Conservation (phyloP, 2,329 filamentous ascomycete species). For the Hypocreales sp. region DNA sequence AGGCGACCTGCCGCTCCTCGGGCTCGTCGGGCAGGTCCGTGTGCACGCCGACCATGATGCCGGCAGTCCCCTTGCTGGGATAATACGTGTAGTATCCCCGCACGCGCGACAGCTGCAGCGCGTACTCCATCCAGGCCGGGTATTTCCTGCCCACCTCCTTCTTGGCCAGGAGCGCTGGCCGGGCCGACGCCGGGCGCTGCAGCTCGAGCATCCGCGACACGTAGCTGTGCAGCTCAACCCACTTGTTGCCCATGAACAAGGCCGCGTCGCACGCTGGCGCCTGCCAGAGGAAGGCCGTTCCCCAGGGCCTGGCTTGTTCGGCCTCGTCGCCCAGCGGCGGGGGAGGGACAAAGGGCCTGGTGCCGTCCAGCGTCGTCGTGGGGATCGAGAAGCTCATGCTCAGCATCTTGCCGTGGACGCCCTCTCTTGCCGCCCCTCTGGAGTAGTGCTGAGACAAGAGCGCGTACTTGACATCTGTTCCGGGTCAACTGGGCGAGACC, state of each 20-base stretch:
- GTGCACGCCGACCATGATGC: constrained; percentile 56
- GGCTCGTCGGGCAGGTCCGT: constrained; percentile 57
- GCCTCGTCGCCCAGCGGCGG: constrained; percentile 6
- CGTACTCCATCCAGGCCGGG: constrained; percentile 65
- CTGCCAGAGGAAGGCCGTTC: constrained; percentile 66
- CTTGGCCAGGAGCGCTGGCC: constrained; percentile 24
- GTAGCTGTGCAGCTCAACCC: constrained; percentile 74
- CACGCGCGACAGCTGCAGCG: constrained; percentile 59
- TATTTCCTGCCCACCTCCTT: constrained; percentile 53
- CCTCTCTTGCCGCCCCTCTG: constrained; percentile 20
- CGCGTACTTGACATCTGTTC: constrained; percentile 54
- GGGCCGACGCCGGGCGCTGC: constrained; percentile 17
- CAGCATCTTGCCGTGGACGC: constrained; percentile 42
- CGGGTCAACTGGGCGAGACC: constrained; percentile 5
- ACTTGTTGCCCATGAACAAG: constrained; percentile 72
- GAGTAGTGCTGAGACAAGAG: constrained; percentile 70
- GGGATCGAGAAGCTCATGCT: constrained; percentile 73
- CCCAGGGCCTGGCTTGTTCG: constrained; percentile 12
- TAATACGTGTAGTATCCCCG: constrained; percentile 71
- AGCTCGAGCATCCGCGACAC: constrained; percentile 45
- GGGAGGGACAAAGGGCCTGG: constrained; percentile 35
- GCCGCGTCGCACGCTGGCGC: constrained; percentile 69
- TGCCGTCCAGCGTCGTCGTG: constrained; percentile 43
- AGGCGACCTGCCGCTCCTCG: constrained; percentile 35
- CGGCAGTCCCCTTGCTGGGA: constrained; percentile 42